phyloP scores from a whole-genome alignment of 495 filamentous ascomycete species.

The Tetracladium marchalianum region DNA sequence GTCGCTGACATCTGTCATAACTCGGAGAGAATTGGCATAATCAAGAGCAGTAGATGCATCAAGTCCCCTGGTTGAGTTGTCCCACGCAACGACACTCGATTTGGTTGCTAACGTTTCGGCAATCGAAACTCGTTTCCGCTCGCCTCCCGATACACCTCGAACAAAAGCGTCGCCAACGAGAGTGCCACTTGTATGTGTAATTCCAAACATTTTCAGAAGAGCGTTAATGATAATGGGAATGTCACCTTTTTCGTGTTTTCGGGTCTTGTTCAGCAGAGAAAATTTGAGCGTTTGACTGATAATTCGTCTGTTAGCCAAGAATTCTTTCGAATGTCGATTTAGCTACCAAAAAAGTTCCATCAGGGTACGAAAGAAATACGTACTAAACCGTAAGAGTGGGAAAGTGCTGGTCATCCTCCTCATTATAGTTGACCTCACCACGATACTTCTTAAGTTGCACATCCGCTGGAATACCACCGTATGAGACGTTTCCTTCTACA shows the following conservation, averaged over 20 bases:
- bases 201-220: slow-evolving; percentile 60
- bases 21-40: slow-evolving; percentile 65
- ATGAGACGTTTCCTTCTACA: slow-evolving; percentile 63
- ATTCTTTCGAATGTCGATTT: no score
- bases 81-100: slow-evolving; percentile 49
- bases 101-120: slow-evolving; percentile 60
- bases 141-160: slow-evolving; percentile 61
- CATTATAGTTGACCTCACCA: slow-evolving; percentile 76
- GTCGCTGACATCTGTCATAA: slow-evolving; percentile 76
- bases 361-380: slow-evolving; percentile 27
- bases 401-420: slow-evolving; percentile 74
- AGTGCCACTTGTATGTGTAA: slow-evolving; percentile 56
- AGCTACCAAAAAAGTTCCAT: no score
- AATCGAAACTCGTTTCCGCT: slow-evolving; percentile 63
- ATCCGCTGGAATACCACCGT: slow-evolving; percentile 64
- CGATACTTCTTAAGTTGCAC: slow-evolving; percentile 61
- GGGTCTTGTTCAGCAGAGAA: slow-evolving; percentile 75
- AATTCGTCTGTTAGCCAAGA: no score
- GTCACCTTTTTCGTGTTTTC: slow-evolving; percentile 54
- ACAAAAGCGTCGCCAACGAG: slow-evolving; percentile 49
- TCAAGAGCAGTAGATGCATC: slow-evolving; percentile 74
- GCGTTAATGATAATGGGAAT: slow-evolving; percentile 57
- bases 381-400: slow-evolving; percentile 62
- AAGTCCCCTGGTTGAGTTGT: slow-evolving; percentile 73
- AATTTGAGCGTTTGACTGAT: slow-evolving; percentile 55